Percentiles rank a stretch among this genome's conserved stretches.
Conservation (phyloP, 306 rosid genomes). For the Mimosa bimucronata region DNA sequence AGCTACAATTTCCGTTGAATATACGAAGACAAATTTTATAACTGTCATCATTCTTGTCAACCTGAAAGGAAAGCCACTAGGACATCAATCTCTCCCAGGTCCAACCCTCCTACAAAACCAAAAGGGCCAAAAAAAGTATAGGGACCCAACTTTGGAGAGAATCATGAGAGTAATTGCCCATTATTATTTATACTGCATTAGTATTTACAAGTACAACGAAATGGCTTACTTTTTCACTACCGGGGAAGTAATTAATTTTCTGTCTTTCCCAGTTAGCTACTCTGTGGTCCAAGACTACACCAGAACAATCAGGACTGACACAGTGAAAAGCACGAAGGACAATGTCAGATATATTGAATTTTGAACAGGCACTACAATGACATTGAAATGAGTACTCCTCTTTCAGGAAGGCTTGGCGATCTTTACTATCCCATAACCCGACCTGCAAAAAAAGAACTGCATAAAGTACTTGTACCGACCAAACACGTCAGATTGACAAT, state of each 20-base stretch:
- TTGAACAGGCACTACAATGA: slow-evolving; percentile 74
- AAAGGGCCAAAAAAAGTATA: neutral
- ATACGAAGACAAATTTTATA: slow-evolving; percentile 36
- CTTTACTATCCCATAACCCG: slow-evolving; percentile 85
- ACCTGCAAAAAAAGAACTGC: slow-evolving; percentile 60
- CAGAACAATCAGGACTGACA: slow-evolving; percentile 59
- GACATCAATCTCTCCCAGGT: neutral
- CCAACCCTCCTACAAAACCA: neutral
- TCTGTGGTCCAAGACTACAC: slow-evolving; percentile 70
- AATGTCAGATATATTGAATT: slow-evolving; percentile 67
- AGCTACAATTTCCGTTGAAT: slow-evolving; percentile 41
- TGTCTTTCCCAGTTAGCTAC: slow-evolving; percentile 57
- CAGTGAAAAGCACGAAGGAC: slow-evolving; percentile 73
- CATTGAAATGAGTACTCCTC: slow-evolving; percentile 75
- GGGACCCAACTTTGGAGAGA: slow-evolving; percentile 19
- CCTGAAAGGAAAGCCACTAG: slow-evolving; percentile 45
- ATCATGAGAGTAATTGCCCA: neutral
- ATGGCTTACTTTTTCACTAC: slow-evolving; percentile 36
- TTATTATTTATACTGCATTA: slow-evolving; percentile 15
- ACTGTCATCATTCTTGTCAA: slow-evolving; percentile 45
- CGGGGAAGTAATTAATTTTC: slow-evolving; percentile 45
- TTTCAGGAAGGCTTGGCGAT: slow-evolving; percentile 66
- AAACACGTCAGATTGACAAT: neutral
- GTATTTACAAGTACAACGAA: slow-evolving; percentile 47
- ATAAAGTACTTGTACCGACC: slow-evolving; percentile 24